phyloP scores from a whole-genome alignment of 1,139 yeast genomes.

The Saccharomyces pastorianus region DNA sequence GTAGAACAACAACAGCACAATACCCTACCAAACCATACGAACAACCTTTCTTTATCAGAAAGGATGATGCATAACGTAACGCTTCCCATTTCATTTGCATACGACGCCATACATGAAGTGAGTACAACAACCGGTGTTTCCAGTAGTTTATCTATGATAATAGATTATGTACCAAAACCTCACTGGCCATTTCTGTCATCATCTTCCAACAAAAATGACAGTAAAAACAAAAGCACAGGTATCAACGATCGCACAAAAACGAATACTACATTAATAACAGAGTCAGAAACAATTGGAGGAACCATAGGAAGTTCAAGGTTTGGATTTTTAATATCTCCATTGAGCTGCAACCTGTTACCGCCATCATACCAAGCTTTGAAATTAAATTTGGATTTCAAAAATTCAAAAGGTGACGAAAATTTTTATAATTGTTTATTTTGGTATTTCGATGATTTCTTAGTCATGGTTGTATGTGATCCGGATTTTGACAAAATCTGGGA shows the following conservation, averaged over 20 bases:
- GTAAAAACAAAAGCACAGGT: background rate
- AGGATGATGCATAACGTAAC: constrained; percentile 20
- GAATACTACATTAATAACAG: background rate
- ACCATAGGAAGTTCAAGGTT: constrained; percentile 9
- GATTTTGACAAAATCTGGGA: constrained; percentile 26
- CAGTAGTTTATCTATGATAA: constrained; percentile 24
- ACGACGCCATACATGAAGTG: constrained; percentile 31
- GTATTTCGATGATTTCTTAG: constrained; percentile 25
- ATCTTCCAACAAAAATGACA: constrained; percentile 2
- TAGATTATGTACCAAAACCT: constrained; percentile 24
- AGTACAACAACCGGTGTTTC: constrained; percentile 30
- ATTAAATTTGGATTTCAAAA: constrained; percentile 15
- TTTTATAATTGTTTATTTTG: constrained; percentile 25
- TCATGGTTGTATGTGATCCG: constrained; percentile 20
- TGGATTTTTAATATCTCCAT: constrained; percentile 28
- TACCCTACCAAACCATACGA: background rate
- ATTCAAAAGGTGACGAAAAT: constrained; percentile 5
- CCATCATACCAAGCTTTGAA: constrained; percentile 19
- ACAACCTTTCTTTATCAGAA: background rate
- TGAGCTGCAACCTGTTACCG: constrained; percentile 19
- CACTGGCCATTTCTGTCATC: background rate
- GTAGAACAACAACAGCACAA: too few species aligned
- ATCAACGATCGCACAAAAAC: background rate
- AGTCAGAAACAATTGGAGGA: background rate
- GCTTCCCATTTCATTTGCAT: constrained; percentile 28